These are phyloP conservation scores for Nannochloropsis gaditana DNA, from an alignment of 108 stramenopile species.

Conservation along the genomic window DNA sequence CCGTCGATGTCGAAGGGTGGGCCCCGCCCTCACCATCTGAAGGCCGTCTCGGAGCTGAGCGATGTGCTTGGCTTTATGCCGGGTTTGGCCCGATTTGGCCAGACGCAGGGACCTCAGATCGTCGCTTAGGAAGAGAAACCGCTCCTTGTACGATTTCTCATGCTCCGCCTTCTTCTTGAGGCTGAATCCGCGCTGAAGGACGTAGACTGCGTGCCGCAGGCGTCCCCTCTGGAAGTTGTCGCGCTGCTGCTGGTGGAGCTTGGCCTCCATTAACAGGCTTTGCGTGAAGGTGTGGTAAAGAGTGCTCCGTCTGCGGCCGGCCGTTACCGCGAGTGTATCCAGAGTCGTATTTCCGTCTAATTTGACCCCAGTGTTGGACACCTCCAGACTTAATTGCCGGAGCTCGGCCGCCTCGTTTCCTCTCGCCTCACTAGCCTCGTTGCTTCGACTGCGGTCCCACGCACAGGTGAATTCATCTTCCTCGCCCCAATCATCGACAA, in stretches of 20 bases:
- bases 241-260: not conserved
- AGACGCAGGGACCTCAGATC: not conserved
- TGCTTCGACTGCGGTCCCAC: not conserved
- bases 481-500: not conserved
- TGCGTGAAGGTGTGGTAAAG: not conserved
- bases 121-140: not conserved
- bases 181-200: not conserved
- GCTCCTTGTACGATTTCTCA: slow-evolving; percentile 7
- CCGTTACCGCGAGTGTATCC: not conserved
- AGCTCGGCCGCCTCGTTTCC: no score
- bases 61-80: not conserved
- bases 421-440: no score
- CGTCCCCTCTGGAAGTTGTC: slow-evolving; percentile 17
- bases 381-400: no score
- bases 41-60: not conserved
- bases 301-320: not conserved
- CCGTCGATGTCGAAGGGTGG: not conserved
- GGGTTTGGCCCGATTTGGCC: not conserved
- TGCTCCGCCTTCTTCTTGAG: slow-evolving; percentile 18
- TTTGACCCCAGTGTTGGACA: no score
- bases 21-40: not conserved
- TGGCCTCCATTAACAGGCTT: not conserved
- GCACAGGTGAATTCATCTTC: not conserved
- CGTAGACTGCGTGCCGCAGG: not conserved
- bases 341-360: no score